Base-by-base conservation (phyloP, 1,284 basidiomycete species). In the Phlebopus sp. region DNA sequence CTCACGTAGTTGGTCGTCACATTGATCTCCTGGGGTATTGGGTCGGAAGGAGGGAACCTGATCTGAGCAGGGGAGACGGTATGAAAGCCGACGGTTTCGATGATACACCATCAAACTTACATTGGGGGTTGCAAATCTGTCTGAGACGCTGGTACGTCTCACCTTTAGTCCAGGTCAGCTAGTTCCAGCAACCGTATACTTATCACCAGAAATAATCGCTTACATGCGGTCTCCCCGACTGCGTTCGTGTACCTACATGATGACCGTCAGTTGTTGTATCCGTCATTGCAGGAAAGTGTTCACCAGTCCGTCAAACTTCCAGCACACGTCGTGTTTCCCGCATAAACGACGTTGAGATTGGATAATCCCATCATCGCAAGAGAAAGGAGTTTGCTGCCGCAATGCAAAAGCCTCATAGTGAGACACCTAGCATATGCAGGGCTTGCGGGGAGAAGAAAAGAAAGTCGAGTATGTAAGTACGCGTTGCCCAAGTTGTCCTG, bases 151-250 rank as follows among this genome's bases (percentile, higher is more conserved):
- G 59, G 49, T 67, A 67, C 0, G 64, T 66, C 45, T 44, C 42
- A 47, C 62, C 64, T 66, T 31, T 2, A 30, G 18, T 34, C 19
- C 15, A 35, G 9, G 37, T 41, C 2, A 50, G 35, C 27, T 25
- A 32, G 17, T 17, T 32, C 8, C 8, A 32, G 11, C 5, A 7
- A 15, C 23, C 8, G 27, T 29, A 29, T 4, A 18, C 21, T 23
- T 23, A n/a, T 9, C 18, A 14, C 6, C 2, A 36, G 31, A 15
- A 30, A 39, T 2, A 18, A n/a, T 3, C 15, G 46, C 61, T 49
- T 48, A 66, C 63, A 67, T 30, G 64, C 61, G 21, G 65, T 63
- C 50, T 67, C 65, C 14, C 63, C 65, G 14, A 65, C 63, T 23
- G 55, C 57, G 31, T 49, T 37, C 0, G 49, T 59, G 49, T 67